Evolutionary conservation across 2,329 filamentous ascomycete species (phyloP).

Genomic region (Aspergillus glaucus): DNA sequence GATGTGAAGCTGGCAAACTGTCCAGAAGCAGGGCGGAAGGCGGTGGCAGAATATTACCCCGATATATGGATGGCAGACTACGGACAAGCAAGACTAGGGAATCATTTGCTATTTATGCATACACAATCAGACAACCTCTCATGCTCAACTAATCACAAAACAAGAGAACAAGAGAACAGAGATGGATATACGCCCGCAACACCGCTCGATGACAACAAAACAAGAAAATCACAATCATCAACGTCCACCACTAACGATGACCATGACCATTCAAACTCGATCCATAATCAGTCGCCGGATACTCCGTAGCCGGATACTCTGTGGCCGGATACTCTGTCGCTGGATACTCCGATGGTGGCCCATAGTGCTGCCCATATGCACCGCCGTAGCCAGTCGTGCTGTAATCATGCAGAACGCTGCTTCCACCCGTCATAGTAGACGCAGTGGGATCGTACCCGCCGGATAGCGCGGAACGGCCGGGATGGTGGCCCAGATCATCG

Average conservation of each 20-base stretch:
- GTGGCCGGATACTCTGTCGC: constrained; percentile 7
- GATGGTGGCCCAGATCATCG: constrained; percentile 35
- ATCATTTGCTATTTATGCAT: no score
- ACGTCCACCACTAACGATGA: constrained; percentile 6
- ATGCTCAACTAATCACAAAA: background rate
- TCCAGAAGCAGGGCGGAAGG: constrained; percentile 15
- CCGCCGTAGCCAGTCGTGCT: constrained; percentile 39
- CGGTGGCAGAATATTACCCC: constrained; percentile 16
- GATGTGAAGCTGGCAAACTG: constrained; percentile 14
- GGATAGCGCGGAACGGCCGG: constrained; percentile 31
- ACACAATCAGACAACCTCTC: no score
- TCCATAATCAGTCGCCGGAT: constrained; percentile 9
- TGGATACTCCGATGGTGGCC: constrained; percentile 11
- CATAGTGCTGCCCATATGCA: constrained; percentile 32
- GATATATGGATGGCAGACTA: background rate
- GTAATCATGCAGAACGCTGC: constrained; percentile 35
- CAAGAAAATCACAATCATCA: constrained; percentile 9
- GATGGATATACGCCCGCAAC: constrained; percentile 25
- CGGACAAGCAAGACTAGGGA: background rate
- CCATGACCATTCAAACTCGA: constrained; percentile 13
- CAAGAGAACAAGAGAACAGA: constrained; percentile 8
- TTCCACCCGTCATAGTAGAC: constrained; percentile 11
- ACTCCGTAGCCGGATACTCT: constrained; percentile 7
- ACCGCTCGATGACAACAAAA: constrained; percentile 25
- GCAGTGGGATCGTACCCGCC: constrained; percentile 36